Conservation (phyloP, 306 rosid species). For the Echinosophora koreensis region DNA sequence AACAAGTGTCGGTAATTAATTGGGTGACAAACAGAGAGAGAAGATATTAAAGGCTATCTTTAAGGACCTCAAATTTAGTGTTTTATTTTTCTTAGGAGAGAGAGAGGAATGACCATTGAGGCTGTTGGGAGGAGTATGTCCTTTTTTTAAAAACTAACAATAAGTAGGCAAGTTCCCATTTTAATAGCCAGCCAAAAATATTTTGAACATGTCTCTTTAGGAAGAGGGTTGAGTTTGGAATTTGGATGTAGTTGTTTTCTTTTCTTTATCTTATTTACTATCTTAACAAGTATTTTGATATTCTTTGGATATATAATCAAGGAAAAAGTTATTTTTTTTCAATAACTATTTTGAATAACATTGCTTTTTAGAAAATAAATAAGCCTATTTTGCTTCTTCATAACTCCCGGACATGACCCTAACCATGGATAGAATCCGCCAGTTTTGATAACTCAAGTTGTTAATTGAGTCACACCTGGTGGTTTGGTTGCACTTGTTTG, state of each 20-base stretch:
- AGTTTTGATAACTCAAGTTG: neutral
- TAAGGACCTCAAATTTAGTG: conserved; percentile 30
- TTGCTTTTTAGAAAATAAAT: too few species aligned
- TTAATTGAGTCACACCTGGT: neutral
- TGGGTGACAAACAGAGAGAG: neutral
- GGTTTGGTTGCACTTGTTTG: neutral
- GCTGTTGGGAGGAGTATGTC: conserved; percentile 49
- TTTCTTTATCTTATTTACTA: too few species aligned
- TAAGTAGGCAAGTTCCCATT: conserved; percentile 39
- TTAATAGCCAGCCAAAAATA: conserved; percentile 47
- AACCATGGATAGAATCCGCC: neutral
- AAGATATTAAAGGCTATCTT: conserved; percentile 25
- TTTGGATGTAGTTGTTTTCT: conserved; percentile 10
- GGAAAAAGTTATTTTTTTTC: too few species aligned
- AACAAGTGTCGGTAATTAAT: conserved; percentile 33
- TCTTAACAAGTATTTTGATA: too few species aligned
- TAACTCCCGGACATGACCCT: neutral
- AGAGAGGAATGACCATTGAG: conserved; percentile 36
- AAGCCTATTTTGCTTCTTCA: too few species aligned
- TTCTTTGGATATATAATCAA: too few species aligned
- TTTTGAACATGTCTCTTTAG: conserved; percentile 42
- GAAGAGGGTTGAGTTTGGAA: conserved; percentile 32
- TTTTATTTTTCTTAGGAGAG: neutral
- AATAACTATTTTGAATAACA: too few species aligned
- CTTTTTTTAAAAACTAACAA: conserved; percentile 34